A percentile compares a stretch with the other conserved stretches of the same genome.
These are phyloP conservation scores for Dovyalis caffra DNA, from an alignment of 345 rosid genomes.

Conservation along the genomic window DNA sequence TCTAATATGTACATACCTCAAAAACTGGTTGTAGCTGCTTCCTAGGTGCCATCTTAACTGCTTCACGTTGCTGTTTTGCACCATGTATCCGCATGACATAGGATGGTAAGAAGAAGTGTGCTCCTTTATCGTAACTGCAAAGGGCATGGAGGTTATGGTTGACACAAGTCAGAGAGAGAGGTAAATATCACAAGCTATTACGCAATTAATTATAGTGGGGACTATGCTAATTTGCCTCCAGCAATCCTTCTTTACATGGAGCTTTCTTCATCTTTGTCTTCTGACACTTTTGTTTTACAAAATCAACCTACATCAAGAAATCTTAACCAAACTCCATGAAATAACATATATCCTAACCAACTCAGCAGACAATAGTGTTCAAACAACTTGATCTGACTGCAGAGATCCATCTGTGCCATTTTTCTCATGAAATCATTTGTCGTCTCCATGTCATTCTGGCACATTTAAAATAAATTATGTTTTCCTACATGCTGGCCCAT, in stretches of 20 bases:
- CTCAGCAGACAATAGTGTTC: not conserved
- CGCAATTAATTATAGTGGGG: not conserved
- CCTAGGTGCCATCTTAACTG: conserved; percentile 58
- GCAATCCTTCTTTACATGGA: not conserved
- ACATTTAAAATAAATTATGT: not conserved
- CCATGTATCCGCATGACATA: conserved; percentile 93
- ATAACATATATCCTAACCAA: not conserved
- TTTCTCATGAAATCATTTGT: not conserved
- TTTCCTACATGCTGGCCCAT: not conserved
- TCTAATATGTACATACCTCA: conserved; percentile 53
- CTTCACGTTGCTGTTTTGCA: conserved; percentile 75
- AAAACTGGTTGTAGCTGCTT: conserved; percentile 70
- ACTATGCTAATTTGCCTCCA: not conserved
- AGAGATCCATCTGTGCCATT: not conserved
- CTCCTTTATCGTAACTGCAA: conserved; percentile 90
- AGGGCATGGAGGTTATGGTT: conserved; percentile 9
- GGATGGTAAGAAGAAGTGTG: conserved; percentile 75
- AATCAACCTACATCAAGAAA: not conserved
- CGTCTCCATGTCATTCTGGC: not conserved
- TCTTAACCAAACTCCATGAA: not conserved
- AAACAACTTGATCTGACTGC: not conserved
- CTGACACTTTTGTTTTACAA: not conserved
- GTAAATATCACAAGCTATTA: conserved; percentile 1
- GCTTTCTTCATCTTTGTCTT: not conserved
- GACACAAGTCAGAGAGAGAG: conserved; percentile 2